Evolutionary conservation across 2,329 filamentous ascomycete species (phyloP), one percentile per base, ranked within the genome.

Genomic region (Karstenula rhodostoma): DNA sequence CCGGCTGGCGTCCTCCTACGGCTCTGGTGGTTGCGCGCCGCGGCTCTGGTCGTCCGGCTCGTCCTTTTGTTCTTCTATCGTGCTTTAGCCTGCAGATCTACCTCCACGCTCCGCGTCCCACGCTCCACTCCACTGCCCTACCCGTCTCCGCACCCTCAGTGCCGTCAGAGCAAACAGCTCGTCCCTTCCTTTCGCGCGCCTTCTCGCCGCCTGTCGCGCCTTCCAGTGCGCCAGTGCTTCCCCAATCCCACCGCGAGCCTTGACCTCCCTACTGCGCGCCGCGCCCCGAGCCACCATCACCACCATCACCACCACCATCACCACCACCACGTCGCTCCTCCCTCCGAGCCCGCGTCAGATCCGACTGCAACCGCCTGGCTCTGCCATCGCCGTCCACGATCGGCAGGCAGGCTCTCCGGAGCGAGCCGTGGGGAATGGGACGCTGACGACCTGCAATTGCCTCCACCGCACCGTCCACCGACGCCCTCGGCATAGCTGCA

Each of bases 401-500:
- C 52, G 27, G n/a, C 47, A 52, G 47, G 35, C 59, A 23, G 50
- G 7, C 29, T 23, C 48, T 23, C 54, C 17, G 43, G n/a, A 40
- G 43, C 59, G 29, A 37, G n/a, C 57, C 35, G 44, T 59, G 64
- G 70, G 72, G 71, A 69, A 75, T 74, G 73, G 70, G 69, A 65
- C 59, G 57, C 60, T 56, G 47, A 50, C 66, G 56, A 55, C 58
- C 59, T 49, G 29, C 63, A 54, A 54, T 54, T 44, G 51, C 51
- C 37, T 43, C 37, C 50, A 62, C 42, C n/a, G 56, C 60, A 57
- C 65, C 59, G 33, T 35, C 15, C 15, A 32, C 29, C 29, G 29
- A 32, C 55, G 25, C 23, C 51, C 17, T n/a, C 49, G 12, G 29
- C 32, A 13, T 17, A 37, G 7, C 27, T 32, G 46, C 37, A 25